Percentiles rank a stretch among this genome's conserved stretches.
These are phyloP conservation scores for Powellomyces hirtus DNA, from an alignment of 192 early-diverging fungal genomes.

Conservation along the genomic window DNA sequence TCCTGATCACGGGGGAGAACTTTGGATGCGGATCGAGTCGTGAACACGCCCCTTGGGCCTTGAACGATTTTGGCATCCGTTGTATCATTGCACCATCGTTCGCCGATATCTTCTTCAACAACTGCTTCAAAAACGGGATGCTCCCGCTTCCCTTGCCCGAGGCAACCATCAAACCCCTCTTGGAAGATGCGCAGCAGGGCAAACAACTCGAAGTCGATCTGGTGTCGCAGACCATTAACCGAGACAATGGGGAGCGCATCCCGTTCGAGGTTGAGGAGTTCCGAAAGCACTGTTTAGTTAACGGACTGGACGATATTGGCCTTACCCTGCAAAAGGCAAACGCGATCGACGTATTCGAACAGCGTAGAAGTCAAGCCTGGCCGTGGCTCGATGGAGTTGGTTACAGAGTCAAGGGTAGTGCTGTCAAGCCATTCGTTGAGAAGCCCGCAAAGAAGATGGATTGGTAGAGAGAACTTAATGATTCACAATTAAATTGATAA, in stretches of 20 bases:
- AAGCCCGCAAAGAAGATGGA: neutral
- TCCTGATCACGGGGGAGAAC: conserved; percentile 62
- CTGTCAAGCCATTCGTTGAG: conserved; percentile 6
- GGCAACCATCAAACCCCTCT: conserved; percentile 25
- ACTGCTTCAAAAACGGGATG: conserved; percentile 76
- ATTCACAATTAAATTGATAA: too few species aligned
- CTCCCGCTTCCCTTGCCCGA: conserved; percentile 48
- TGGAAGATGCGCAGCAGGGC: conserved; percentile 48
- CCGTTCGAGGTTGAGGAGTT: conserved; percentile 61
- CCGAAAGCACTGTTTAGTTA: conserved; percentile 62
- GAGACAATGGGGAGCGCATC: conserved; percentile 38
- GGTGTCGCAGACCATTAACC: conserved; percentile 44
- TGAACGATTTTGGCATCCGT: conserved; percentile 69
- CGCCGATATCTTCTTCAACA: conserved; percentile 75
- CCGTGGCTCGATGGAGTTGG: conserved; percentile 66
- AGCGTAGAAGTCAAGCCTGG: conserved; percentile 40
- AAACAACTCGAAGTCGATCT: conserved; percentile 55
- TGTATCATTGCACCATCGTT: conserved; percentile 67
- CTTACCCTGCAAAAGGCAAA: conserved; percentile 63
- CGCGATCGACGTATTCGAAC: conserved; percentile 54
- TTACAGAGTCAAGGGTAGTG: conserved; percentile 9
- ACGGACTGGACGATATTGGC: conserved; percentile 73
- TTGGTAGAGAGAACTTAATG: too few species aligned
- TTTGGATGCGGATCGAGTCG: conserved; percentile 69
- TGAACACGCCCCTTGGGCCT: conserved; percentile 76